Percentiles rank a stretch among this genome's conserved stretches.
These are phyloP conservation scores for Daldinia eschscholtzii DNA, from an alignment of 2,329 filamentous ascomycete species.

Conservation along the genomic window DNA sequence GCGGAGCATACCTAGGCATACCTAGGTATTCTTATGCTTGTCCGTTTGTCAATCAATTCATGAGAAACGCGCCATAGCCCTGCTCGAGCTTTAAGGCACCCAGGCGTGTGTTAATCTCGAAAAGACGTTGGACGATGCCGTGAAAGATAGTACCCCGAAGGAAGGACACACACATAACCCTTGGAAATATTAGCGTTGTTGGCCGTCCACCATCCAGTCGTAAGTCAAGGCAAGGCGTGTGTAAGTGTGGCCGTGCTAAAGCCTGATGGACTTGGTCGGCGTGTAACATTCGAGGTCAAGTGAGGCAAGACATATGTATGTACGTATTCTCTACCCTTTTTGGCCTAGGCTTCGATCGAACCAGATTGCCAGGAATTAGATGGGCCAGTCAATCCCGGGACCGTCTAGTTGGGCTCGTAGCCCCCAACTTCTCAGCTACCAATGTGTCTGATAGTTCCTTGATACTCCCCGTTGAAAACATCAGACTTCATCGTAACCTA, in stretches of 20 bases:
- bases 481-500: conserved; percentile 20
- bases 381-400: conserved; percentile 48
- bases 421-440: conserved; percentile 42
- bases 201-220: conserved; percentile 32
- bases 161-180: conserved; percentile 15
- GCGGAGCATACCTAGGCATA: conserved; percentile 43
- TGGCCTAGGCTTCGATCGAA: conserved; percentile 38
- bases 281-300: conserved; percentile 49
- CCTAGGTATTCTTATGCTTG: conserved; percentile 35
- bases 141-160: conserved; percentile 25
- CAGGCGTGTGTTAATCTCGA: conserved; percentile 16
- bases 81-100: conserved; percentile 36
- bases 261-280: conserved; percentile 30
- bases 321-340: conserved; percentile 42
- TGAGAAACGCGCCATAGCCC: conserved; percentile 45
- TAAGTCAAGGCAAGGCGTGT: conserved; percentile 35
- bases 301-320: conserved; percentile 51
- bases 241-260: conserved; percentile 41
- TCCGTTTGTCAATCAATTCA: conserved; percentile 49
- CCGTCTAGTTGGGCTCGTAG: conserved; percentile 50
- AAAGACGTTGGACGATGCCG: conserved; percentile 16
- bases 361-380: conserved; percentile 39
- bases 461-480: conserved; percentile 32
- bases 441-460: conserved; percentile 41
- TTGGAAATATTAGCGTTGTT: conserved; percentile 28